A percentile compares a stretch with the other conserved stretches of the same genome.
These are phyloP conservation scores for Kandelia obovata DNA, from an alignment of 345 rosid genomes.

Conservation along the genomic window DNA sequence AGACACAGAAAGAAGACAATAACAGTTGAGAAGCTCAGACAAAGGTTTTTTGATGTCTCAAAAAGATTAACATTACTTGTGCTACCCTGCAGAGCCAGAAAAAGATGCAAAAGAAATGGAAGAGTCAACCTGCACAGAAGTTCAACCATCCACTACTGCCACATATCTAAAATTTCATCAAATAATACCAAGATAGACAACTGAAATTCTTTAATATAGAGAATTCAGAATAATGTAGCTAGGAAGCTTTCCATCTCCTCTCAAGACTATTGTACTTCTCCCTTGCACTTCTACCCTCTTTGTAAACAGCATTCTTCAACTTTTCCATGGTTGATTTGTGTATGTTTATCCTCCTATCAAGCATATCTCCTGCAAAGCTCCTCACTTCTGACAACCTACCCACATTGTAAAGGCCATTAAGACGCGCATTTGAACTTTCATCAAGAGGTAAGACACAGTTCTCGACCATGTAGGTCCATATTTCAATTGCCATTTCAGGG, in stretches of 20 bases:
- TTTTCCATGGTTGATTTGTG: slow-evolving; percentile 45
- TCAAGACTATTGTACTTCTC: slow-evolving; percentile 45
- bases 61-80: background rate
- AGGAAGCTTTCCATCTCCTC: slow-evolving; percentile 40
- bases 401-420: slow-evolving; percentile 43
- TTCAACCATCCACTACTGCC: background rate
- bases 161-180: background rate
- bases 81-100: background rate
- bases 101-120: background rate
- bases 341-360: slow-evolving; percentile 39
- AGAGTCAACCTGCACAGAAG: background rate
- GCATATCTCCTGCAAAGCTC: slow-evolving; percentile 45
- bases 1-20: background rate
- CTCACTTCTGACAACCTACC: slow-evolving; percentile 43
- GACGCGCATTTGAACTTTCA: slow-evolving; percentile 44
- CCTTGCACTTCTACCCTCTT: slow-evolving; percentile 34
- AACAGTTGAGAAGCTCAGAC: too few species aligned
- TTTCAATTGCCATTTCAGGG: slow-evolving; percentile 52
- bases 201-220: slow-evolving; percentile 2
- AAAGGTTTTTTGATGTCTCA: background rate
- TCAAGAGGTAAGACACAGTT: slow-evolving; percentile 37
- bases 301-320: slow-evolving; percentile 39
- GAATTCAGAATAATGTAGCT: slow-evolving; percentile 14
- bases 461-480: slow-evolving; percentile 55
- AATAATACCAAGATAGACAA: slow-evolving; percentile 1